Evolutionary conservation across 2,329 filamentous ascomycete genomes (phyloP), one percentile per base, ranked within the genome.

Genomic region (Helminthosporium solani): DNA sequence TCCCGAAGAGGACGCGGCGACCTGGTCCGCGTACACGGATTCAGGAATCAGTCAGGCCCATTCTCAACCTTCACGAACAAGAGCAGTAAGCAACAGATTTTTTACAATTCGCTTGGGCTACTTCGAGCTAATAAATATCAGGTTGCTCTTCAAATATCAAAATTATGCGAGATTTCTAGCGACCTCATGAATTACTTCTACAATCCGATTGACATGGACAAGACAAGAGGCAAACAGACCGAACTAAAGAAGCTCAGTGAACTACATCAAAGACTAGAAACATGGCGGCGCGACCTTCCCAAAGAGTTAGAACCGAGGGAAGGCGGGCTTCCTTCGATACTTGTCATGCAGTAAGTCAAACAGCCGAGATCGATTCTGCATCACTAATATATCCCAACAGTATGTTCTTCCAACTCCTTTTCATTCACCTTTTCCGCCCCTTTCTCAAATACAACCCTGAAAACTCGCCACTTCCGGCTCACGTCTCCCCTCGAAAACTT

Each of bases 361-460:
- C 23, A 23, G 20, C 33, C 18, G 7, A 9, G 19, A 20, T 15
- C 28, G 23, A 41, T 14, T 40, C 8, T 28, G 42, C 42, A 23
- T 19, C 23, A 35, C 70, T 70, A 48, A 70, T 35, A 2, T 9
- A 0, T 7, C n/a, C n/a, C 3, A 4, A 18, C 60, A 96, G 91
- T 74, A 97, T 97, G 91, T 96, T 97, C 72, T 96, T 92, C 70
- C 91, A 97, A 63, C 79, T 97, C 1, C 84, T 96, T 37, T 95
- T 95, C 65, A 95, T 97, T 49, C 91, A 97, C 63, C 83, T 97
- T 3, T 97, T 96, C 75, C 84, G 92, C 4, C 92, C 94, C 0
- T 97, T 97, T 65, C 79, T 97, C 40, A 96, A 94, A 68, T 97
- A 96, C 64, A 86, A 83, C 2, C 89, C 87, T 39, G 75, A 82